Percentiles rank a stretch among this genome's conserved stretches.
Conservation (phyloP, 202 grass and related monocot genomes). For the Zoysia matrella region DNA sequence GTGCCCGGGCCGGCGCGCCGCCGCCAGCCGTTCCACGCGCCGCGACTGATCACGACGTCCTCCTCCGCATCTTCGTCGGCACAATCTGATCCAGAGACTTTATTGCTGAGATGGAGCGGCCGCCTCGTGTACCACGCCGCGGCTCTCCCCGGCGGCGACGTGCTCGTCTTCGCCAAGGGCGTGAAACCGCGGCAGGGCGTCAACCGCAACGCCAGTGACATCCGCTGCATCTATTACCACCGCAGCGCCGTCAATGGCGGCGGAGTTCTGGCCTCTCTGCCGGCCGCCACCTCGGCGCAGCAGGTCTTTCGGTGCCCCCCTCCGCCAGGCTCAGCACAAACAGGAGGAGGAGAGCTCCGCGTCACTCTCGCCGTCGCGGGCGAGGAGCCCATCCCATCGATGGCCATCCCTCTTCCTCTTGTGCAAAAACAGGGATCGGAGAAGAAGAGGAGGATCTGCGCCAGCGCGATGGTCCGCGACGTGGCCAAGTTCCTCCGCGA, state of each 20-base stretch:
- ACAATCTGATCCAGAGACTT: too few relatives aligned
- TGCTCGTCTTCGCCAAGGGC: constrained; percentile 71
- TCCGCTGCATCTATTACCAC: constrained; percentile 53
- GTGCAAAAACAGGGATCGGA: background rate
- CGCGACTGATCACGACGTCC: background rate
- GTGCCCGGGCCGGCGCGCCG: constrained; percentile 44
- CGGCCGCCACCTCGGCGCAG: constrained; percentile 61
- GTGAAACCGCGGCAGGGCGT: constrained; percentile 54
- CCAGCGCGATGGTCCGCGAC: constrained; percentile 80
- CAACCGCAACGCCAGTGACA: constrained; percentile 48
- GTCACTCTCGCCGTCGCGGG: constrained; percentile 53
- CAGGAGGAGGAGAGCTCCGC: constrained; percentile 10
- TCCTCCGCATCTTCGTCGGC: background rate
- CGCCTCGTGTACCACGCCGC: constrained; percentile 62
- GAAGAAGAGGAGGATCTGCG: constrained; percentile 49
- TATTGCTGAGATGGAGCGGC: constrained; percentile 59
- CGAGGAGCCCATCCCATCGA: constrained; percentile 42
- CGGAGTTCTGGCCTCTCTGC: constrained; percentile 9
- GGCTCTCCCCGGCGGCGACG: constrained; percentile 39
- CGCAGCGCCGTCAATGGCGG: background rate
- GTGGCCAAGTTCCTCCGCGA: constrained; percentile 77
- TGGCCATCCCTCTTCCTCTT: too few relatives aligned
- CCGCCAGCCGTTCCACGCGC: constrained; percentile 43
- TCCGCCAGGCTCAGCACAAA: background rate
- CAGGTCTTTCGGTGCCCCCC: constrained; percentile 72